Evolutionary conservation across 768 basidiomycete species (phyloP).

Genomic region (Russula earlei): DNA sequence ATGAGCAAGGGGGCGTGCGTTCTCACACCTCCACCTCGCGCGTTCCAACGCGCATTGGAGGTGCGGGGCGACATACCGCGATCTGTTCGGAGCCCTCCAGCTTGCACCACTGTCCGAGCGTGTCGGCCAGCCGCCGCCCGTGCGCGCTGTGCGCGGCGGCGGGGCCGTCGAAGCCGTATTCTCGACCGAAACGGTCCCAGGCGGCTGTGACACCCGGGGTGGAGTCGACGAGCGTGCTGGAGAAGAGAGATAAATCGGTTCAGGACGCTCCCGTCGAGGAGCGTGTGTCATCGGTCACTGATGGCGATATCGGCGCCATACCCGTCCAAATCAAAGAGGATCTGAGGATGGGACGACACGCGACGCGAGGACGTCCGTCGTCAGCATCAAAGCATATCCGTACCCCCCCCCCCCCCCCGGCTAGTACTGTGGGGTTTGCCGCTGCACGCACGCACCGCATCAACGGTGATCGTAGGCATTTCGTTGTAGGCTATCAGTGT

Average conservation of each 20-base stretch:
- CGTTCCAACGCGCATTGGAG: no score
- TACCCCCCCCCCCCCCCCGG: no score
- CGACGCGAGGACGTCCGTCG: no score
- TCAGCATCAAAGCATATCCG: no score
- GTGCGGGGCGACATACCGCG: slow-evolving; percentile 40
- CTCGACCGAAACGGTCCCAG: slow-evolving; percentile 60
- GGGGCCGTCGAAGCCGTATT: slow-evolving; percentile 45
- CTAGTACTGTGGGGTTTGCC: no score
- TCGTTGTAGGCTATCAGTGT: not conserved
- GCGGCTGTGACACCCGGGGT: slow-evolving; percentile 75
- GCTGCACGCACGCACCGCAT: slow-evolving; percentile 39
- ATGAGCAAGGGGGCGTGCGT: not conserved
- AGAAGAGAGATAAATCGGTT: not conserved
- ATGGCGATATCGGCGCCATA: slow-evolving; percentile 27
- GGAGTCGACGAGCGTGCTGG: slow-evolving; percentile 68
- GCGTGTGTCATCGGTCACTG: not conserved
- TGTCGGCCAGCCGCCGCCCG: slow-evolving; percentile 69
- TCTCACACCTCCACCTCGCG: not conserved
- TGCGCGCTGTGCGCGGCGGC: slow-evolving; percentile 53
- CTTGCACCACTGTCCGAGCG: slow-evolving; percentile 57
- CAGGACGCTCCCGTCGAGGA: not conserved
- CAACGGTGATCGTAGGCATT: slow-evolving; percentile 35
- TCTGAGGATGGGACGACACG: slow-evolving; percentile 30
- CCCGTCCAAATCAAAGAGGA: slow-evolving; percentile 68
- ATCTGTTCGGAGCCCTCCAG: slow-evolving; percentile 49